These are phyloP conservation scores for Mortierella sp. DNA, from an alignment of 371 early-diverging fungal genomes.

Conservation along the genomic window DNA sequence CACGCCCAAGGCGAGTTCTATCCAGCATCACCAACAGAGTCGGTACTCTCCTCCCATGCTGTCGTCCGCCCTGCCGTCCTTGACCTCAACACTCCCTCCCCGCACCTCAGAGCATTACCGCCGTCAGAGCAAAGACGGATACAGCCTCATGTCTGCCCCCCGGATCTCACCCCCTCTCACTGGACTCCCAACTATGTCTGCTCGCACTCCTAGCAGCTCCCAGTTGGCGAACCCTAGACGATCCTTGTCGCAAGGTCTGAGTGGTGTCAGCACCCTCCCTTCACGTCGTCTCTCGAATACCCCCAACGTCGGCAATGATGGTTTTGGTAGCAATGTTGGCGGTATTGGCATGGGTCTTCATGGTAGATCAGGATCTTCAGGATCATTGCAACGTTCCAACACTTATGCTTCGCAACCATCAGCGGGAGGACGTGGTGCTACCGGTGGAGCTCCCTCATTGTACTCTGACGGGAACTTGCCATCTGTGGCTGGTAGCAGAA, in stretches of 20 bases:
- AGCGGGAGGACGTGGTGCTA: background rate
- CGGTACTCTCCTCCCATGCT: slow-evolving; percentile 6
- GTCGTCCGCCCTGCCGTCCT: background rate
- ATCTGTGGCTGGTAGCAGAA: background rate
- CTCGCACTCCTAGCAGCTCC: background rate
- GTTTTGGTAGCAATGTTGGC: background rate
- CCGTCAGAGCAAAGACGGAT: slow-evolving; percentile 30
- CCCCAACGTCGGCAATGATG: background rate
- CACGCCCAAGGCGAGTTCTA: background rate
- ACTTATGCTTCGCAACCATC: background rate
- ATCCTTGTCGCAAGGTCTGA: slow-evolving; percentile 19
- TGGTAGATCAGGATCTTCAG: slow-evolving; percentile 27
- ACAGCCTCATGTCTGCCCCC: slow-evolving; percentile 33
- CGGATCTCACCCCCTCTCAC: slow-evolving; percentile 31
- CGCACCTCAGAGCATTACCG: slow-evolving; percentile 31
- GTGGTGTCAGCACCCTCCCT: background rate
- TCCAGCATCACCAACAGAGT: slow-evolving; percentile 2
- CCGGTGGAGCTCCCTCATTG: background rate
- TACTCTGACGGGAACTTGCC: slow-evolving; percentile 13
- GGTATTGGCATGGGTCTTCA: slow-evolving; percentile 15
- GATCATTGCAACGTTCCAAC: slow-evolving; percentile 10
- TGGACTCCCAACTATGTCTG: background rate
- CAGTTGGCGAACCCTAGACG: slow-evolving; percentile 18
- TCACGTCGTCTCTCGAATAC: slow-evolving; percentile 28
- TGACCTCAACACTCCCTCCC: background rate